These are phyloP conservation scores for Fusarium succisae DNA, from an alignment of 2,329 filamentous ascomycete genomes.

Conservation along the genomic window DNA sequence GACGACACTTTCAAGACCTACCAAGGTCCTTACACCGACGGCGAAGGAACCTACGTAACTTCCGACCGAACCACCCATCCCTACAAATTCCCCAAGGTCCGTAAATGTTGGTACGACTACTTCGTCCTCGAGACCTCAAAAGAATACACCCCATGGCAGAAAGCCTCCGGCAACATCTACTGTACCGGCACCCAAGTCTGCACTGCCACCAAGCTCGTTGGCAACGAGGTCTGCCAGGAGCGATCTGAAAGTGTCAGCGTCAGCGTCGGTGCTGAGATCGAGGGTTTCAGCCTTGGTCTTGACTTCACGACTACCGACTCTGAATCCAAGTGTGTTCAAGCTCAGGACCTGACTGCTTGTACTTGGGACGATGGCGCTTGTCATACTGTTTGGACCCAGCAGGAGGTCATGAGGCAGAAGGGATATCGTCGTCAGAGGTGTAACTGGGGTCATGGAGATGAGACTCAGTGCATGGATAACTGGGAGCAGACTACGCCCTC, in stretches of 20 bases:
- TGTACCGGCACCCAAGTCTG: constrained; percentile 1
- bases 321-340: background rate
- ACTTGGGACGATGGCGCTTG: constrained; percentile 1
- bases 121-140: constrained; percentile 2
- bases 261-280: background rate
- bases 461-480: constrained; percentile 6
- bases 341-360: constrained; percentile 2
- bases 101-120: constrained; percentile 18
- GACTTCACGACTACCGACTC: background rate
- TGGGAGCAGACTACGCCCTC: constrained; percentile 15
- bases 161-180: constrained; percentile 1
- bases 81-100: constrained; percentile 8
- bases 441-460: background rate
- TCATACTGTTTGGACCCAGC: constrained; percentile 20
- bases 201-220: background rate
- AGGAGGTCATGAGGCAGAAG: background rate
- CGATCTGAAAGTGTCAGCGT: background rate
- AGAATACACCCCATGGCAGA: constrained; percentile 5
- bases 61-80: constrained; percentile 2
- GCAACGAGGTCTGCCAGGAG: constrained; percentile 4
- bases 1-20: background rate
- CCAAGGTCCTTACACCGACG: background rate
- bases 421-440: constrained; percentile 2
- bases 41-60: background rate
- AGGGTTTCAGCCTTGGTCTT: background rate